phyloP scores from a whole-genome alignment of 441 rosid genomes.

The Bocquillonia castaneifolia region DNA sequence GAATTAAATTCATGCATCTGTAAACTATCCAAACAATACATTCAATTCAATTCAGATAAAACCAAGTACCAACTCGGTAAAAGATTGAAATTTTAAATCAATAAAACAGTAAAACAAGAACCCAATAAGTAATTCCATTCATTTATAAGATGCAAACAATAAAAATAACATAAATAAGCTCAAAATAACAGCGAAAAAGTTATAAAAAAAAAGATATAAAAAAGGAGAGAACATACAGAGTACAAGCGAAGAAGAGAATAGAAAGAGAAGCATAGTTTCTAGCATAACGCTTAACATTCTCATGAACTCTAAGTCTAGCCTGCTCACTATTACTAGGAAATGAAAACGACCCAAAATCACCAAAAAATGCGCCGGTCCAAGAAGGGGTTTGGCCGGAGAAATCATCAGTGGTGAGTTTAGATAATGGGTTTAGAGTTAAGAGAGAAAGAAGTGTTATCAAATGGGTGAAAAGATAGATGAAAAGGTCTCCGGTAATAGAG shows the following conservation, averaged over 20 bases:
- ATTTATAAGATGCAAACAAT: too few species aligned
- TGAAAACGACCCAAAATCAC: slow-evolving; percentile 58
- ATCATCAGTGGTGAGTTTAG: slow-evolving; percentile 77
- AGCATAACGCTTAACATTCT: slow-evolving; percentile 73
- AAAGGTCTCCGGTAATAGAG: slow-evolving; percentile 33
- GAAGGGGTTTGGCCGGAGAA: slow-evolving; percentile 65
- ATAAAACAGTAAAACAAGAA: too few species aligned
- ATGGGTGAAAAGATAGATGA: slow-evolving; percentile 40
- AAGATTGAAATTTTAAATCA: too few species aligned
- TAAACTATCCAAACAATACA: too few species aligned
- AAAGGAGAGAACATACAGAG: slow-evolving; percentile 45
- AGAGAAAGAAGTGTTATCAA: slow-evolving; percentile 55
- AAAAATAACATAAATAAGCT: too few species aligned
- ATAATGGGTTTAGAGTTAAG: slow-evolving; percentile 62
- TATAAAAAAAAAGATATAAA: background rate
- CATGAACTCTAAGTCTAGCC: slow-evolving; percentile 70
- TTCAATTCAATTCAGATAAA: background rate
- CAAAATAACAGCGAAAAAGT: background rate
- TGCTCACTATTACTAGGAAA: slow-evolving; percentile 58
- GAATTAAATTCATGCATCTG: too few species aligned
- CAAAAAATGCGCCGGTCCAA: slow-evolving; percentile 79
- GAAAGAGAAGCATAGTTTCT: slow-evolving; percentile 56
- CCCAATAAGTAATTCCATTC: too few species aligned
- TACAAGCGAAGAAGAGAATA: slow-evolving; percentile 74
- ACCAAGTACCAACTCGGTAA: too few species aligned